Evolutionary conservation across 2,329 filamentous ascomycete species (phyloP).

Genomic region (Ceratocystis smalleyi): DNA sequence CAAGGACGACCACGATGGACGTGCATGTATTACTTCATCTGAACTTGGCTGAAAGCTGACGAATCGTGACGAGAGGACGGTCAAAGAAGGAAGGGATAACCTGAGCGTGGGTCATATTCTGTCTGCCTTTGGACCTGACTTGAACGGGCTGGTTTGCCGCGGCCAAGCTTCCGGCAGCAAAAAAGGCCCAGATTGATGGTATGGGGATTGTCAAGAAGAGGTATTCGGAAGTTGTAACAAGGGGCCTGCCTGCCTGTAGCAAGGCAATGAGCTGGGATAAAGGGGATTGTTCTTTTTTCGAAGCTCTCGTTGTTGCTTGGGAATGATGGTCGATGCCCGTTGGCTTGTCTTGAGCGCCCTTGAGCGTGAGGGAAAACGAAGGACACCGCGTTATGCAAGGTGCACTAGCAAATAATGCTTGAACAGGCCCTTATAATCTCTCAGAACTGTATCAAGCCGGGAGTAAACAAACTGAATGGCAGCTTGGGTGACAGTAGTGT

Average conservation of each 20-base stretch:
- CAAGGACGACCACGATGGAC: not conserved
- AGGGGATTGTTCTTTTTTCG: not conserved
- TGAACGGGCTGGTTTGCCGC: not conserved
- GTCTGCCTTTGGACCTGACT: not conserved
- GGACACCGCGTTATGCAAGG: not conserved
- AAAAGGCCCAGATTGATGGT: not conserved
- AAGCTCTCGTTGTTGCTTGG: not conserved
- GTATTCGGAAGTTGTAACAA: not conserved
- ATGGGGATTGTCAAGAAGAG: not conserved
- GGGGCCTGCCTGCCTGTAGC: not conserved
- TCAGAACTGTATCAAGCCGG: not conserved
- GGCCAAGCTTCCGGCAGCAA: not conserved
- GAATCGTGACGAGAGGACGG: not conserved
- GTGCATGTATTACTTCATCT: not conserved
- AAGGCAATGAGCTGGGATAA: not conserved
- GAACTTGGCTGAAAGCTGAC: not conserved
- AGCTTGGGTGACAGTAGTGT: slow-evolving; percentile 2
- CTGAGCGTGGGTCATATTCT: not conserved
- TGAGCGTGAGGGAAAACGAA: slow-evolving; percentile 3
- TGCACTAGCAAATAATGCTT: not conserved
- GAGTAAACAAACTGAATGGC: not conserved
- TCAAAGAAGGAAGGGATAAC: not conserved
- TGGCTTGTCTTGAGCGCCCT: not conserved
- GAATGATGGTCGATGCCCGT: not conserved
- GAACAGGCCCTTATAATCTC: not conserved